phyloP scores from a whole-genome alignment of 768 basidiomycete species.

The Cystobasidium onofrii region DNA sequence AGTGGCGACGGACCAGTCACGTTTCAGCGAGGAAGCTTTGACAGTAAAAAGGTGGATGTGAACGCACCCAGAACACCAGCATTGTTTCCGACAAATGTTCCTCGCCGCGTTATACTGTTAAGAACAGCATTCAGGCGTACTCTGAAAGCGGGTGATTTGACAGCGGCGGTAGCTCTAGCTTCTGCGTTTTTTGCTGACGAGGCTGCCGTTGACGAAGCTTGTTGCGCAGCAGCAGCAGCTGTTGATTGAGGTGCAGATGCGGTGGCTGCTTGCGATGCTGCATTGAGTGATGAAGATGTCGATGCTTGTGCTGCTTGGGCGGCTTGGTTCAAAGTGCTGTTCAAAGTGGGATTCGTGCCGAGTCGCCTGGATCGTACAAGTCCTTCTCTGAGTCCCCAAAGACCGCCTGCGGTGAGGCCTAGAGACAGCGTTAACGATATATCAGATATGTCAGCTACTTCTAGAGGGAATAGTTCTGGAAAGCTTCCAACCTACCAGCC shows the following conservation, averaged over 20 bases:
- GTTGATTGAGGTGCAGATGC: neutral
- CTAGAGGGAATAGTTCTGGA: slow-evolving; percentile 42
- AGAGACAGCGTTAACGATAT: slow-evolving; percentile 36
- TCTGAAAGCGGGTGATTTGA: slow-evolving; percentile 29
- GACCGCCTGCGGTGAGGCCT: slow-evolving; percentile 91
- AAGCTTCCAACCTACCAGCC: slow-evolving; percentile 60
- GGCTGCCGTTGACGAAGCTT: slow-evolving; percentile 4
- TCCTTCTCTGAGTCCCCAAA: slow-evolving; percentile 94
- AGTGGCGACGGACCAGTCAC: slow-evolving; percentile 42
- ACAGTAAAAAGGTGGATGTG: slow-evolving; percentile 31
- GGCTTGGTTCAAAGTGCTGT: slow-evolving; percentile 28
- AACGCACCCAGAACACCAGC: slow-evolving; percentile 89
- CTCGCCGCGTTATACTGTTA: slow-evolving; percentile 91
- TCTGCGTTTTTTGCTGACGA: slow-evolving; percentile 2
- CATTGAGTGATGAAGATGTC: slow-evolving; percentile 31
- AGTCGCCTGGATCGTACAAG: slow-evolving; percentile 58
- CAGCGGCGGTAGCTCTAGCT: slow-evolving; percentile 18
- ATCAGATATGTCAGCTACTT: neutral
- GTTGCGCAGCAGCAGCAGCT: slow-evolving; percentile 4
- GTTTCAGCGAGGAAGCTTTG: slow-evolving; percentile 40
- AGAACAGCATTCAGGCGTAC: slow-evolving; percentile 93
- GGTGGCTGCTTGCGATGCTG: slow-evolving; percentile 28
- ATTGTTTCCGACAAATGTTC: slow-evolving; percentile 96
- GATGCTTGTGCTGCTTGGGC: slow-evolving; percentile 22
- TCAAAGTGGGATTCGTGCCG: slow-evolving; percentile 4